phyloP scores from a whole-genome alignment of 139 green algal genomes.

The Picochlorum costavermella region DNA sequence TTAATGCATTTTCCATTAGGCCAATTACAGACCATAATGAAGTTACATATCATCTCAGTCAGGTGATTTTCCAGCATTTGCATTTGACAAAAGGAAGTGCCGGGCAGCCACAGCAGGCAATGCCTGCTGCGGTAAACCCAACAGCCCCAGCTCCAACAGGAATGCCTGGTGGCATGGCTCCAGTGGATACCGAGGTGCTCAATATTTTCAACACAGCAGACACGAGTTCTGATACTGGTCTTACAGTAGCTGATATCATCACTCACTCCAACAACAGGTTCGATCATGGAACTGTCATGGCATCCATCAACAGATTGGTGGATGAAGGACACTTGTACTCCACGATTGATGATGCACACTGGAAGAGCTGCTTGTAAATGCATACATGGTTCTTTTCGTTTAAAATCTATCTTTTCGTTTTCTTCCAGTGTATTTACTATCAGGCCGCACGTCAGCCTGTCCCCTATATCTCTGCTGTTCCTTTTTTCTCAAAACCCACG shows the following conservation, averaged over 20 bases:
- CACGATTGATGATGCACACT: conserved; percentile 68
- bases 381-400: neutral
- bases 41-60: conserved; percentile 69
- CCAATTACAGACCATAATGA: conserved; percentile 65
- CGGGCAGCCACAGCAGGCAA: neutral
- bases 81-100: conserved; percentile 50
- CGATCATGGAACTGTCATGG: conserved; percentile 30
- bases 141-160: neutral
- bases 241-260: conserved; percentile 32
- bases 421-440: conserved; percentile 89
- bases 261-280: conserved; percentile 21
- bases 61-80: conserved; percentile 65
- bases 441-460: conserved; percentile 59
- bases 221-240: conserved; percentile 13
- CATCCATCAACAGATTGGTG: conserved; percentile 39
- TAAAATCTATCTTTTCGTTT: conserved; percentile 71
- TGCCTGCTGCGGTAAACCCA: neutral
- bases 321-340: conserved; percentile 71
- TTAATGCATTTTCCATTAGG: conserved; percentile 53
- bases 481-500: conserved; percentile 93
- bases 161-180: conserved; percentile 20
- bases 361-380: conserved; percentile 30
- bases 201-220: conserved; percentile 27
- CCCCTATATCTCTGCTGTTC: conserved; percentile 69
- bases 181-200: conserved; percentile 21